A percentile compares a stretch with the other conserved stretches of the same genome.
These are phyloP conservation scores for Trifolium fragiferum DNA, from an alignment of 306 rosid genomes.

Conservation along the genomic window DNA sequence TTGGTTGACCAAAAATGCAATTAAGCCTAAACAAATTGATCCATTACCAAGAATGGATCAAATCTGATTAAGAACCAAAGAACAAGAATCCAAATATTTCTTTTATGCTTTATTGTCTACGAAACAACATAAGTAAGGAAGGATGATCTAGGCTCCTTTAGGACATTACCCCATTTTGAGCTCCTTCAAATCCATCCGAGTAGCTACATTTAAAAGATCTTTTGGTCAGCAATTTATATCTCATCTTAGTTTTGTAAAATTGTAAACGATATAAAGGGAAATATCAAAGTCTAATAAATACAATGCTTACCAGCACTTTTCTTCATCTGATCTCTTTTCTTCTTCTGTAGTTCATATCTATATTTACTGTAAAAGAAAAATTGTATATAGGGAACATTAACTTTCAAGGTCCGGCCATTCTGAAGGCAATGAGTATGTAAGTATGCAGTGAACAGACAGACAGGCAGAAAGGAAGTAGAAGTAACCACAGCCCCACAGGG, in stretches of 20 bases:
- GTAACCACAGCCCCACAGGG: not conserved
- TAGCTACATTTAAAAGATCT: slow-evolving; percentile 75
- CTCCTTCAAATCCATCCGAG: slow-evolving; percentile 97
- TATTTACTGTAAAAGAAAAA: slow-evolving; percentile 75
- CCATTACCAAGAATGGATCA: slow-evolving; percentile 21
- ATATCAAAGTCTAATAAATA: slow-evolving; percentile 40
- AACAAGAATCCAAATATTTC: slow-evolving; percentile 27
- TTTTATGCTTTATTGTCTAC: slow-evolving; percentile 12
- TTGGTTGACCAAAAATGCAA: too few relatives aligned
- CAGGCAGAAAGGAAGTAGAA: slow-evolving; percentile 30
- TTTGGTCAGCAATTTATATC: slow-evolving; percentile 53
- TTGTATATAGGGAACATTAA: slow-evolving; percentile 38
- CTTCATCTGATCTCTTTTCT: slow-evolving; percentile 93
- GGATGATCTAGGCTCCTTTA: slow-evolving; percentile 28
- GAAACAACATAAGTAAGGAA: slow-evolving; percentile 29
- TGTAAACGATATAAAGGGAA: slow-evolving; percentile 46
- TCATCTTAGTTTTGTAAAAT: slow-evolving; percentile 41
- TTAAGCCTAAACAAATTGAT: not conserved
- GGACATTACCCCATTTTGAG: slow-evolving; percentile 94
- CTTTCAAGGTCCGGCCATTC: slow-evolving; percentile 15
- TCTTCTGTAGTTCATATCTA: slow-evolving; percentile 88
- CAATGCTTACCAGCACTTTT: slow-evolving; percentile 89
- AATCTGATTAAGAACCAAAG: slow-evolving; percentile 24
- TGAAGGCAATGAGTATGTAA: slow-evolving; percentile 14
- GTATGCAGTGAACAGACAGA: slow-evolving; percentile 12